Percentiles rank a stretch among this genome's conserved stretches.
These are phyloP conservation scores for Lipomyces yamanashiensis DNA, from an alignment of 805 yeast species.

Conservation along the genomic window DNA sequence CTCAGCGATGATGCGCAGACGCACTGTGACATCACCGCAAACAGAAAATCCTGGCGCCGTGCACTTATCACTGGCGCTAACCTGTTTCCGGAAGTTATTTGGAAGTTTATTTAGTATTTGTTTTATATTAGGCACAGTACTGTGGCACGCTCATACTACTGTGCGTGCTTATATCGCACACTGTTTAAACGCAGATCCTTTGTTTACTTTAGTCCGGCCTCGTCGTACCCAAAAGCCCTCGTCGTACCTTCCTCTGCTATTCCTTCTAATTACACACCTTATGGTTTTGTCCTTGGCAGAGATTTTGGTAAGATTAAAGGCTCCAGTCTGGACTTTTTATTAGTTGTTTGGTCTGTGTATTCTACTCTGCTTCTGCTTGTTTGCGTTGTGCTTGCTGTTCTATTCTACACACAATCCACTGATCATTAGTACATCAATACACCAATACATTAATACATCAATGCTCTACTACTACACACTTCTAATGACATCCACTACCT, in stretches of 20 bases:
- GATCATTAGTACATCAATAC: not conserved
- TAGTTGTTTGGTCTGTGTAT: not conserved
- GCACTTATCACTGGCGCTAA: constrained; percentile 10
- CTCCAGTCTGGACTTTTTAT: no score
- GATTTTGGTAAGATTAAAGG: no score
- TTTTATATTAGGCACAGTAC: not conserved
- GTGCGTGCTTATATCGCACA: not conserved
- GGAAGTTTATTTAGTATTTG: not conserved
- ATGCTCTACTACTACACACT: not conserved
- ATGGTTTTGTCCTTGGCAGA: not conserved
- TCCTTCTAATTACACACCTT: not conserved
- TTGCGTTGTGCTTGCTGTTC: not conserved
- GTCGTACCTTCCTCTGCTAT: not conserved
- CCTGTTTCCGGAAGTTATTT: not conserved
- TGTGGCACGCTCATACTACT: not conserved
- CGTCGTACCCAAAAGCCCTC: constrained; percentile 4
- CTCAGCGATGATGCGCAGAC: not conserved
- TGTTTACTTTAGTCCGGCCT: not conserved
- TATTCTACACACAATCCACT: not conserved
- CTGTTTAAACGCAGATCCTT: not conserved
- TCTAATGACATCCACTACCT: not conserved
- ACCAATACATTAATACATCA: not conserved
- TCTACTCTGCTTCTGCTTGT: not conserved
- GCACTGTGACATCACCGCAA: constrained; percentile 12
- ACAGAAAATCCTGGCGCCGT: constrained; percentile 1